Evolutionary conservation across 192 early-diverging fungal genomes (phyloP).

Genomic region (Lobosporangium transversale): DNA sequence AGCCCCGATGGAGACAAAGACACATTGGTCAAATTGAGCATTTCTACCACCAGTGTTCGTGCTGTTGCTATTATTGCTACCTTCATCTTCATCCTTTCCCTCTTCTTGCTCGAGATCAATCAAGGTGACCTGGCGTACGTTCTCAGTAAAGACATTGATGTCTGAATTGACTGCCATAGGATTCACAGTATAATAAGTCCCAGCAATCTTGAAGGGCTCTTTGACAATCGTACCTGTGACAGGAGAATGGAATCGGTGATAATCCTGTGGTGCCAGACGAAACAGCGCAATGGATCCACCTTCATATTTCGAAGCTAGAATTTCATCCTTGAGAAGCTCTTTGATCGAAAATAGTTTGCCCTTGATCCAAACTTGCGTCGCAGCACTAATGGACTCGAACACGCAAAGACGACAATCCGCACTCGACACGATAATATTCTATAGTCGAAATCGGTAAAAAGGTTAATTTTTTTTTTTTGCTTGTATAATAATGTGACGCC

Average conservation of each 20-base stretch:
- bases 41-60: no score
- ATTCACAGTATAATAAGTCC: slow-evolving; percentile 79
- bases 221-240: slow-evolving; percentile 59
- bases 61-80: no score
- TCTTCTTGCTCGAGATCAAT: slow-evolving; percentile 51
- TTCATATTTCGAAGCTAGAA: slow-evolving; percentile 58
- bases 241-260: slow-evolving; percentile 82
- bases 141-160: slow-evolving; percentile 79
- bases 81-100: background rate
- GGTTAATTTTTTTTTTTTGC: background rate
- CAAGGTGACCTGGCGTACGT: slow-evolving; percentile 65
- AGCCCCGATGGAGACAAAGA: slow-evolving; percentile 74
- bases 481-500: no score
- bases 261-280: slow-evolving; percentile 85
- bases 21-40: slow-evolving; percentile 61
- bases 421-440: slow-evolving; percentile 60
- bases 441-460: background rate
- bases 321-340: slow-evolving; percentile 62
- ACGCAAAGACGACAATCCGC: slow-evolving; percentile 71
- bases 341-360: slow-evolving; percentile 71
- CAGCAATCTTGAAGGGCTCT: slow-evolving; percentile 57
- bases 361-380: slow-evolving; percentile 79
- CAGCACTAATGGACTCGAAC: slow-evolving; percentile 62
- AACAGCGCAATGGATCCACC: slow-evolving; percentile 73
- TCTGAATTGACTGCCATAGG: slow-evolving; percentile 73